Evolutionary conservation across 345 rosid genomes (phyloP).

Genomic region (Eutrema yunnanense): DNA sequence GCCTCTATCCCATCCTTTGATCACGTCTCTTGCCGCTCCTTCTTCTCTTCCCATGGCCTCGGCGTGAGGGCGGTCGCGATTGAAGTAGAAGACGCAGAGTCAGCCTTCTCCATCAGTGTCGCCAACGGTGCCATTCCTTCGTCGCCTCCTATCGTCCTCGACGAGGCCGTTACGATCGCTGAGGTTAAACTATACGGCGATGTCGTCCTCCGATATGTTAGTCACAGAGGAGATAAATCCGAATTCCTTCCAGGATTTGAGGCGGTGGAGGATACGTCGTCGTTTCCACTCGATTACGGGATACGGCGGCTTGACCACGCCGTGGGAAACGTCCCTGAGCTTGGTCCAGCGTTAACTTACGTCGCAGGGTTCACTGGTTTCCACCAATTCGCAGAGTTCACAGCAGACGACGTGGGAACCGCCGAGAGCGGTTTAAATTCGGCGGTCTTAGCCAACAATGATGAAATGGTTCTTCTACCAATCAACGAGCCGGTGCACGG

Average conservation of each 20-base stretch:
- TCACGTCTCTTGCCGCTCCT: conserved; percentile 34
- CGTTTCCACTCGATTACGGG: conserved; percentile 70
- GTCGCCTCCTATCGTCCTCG: conserved; percentile 41
- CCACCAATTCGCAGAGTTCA: conserved; percentile 89
- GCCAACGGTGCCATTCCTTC: conserved; percentile 59
- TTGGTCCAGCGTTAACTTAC: conserved; percentile 56
- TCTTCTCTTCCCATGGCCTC: conserved; percentile 63
- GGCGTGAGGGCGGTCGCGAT: conserved; percentile 65
- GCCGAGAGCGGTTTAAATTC: conserved; percentile 86
- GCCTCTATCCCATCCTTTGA: conserved; percentile 63
- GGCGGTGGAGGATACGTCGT: conserved; percentile 36
- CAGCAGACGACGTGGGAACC: conserved; percentile 92
- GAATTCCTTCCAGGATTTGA: conserved; percentile 65
- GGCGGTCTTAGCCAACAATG: conserved; percentile 66
- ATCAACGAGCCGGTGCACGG: conserved; percentile 91
- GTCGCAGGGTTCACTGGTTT: conserved; percentile 73
- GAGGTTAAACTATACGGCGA: conserved; percentile 84
- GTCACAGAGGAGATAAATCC: conserved; percentile 23
- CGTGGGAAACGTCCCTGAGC: conserved; percentile 83
- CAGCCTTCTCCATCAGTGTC: conserved; percentile 55
- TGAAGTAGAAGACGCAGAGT: conserved; percentile 70
- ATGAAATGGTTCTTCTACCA: conserved; percentile 71
- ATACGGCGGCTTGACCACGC: conserved; percentile 77
- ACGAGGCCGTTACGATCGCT: conserved; percentile 43
- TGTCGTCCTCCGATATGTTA: conserved; percentile 77